Evolutionary conservation across 192 early-diverging fungal species (phyloP).

Genomic region (Coemansia sp.): DNA sequence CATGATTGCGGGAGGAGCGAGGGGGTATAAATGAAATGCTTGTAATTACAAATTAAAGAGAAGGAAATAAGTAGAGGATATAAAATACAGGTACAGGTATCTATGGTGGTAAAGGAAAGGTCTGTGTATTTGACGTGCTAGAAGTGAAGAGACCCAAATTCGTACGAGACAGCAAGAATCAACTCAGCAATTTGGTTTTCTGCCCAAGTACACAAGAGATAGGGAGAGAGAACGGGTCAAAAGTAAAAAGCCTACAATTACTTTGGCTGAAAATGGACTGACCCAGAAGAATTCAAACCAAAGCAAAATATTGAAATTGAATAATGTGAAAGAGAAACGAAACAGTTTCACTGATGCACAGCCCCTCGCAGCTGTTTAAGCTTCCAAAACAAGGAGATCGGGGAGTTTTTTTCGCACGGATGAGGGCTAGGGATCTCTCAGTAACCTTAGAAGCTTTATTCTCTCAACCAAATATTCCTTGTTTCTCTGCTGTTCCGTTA

Average conservation of each 20-base stretch:
- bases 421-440: too few relatives aligned
- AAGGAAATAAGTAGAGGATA: slow-evolving; percentile 5
- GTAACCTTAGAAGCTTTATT: too few relatives aligned
- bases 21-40: neutral
- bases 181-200: neutral
- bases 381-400: too few relatives aligned
- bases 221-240: neutral
- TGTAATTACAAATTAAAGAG: slow-evolving; percentile 4
- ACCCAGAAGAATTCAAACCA: too few relatives aligned
- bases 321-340: neutral
- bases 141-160: neutral
- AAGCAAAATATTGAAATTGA: neutral
- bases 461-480: too few relatives aligned
- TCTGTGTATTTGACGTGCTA: neutral
- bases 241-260: neutral
- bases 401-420: too few relatives aligned
- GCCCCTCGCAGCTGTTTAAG: neutral
- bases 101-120: neutral
- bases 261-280: neutral
- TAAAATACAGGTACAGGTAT: slow-evolving; percentile 12
- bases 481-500: too few relatives aligned
- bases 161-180: neutral
- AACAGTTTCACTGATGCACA: too few relatives aligned
- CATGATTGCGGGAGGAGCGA: neutral
- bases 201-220: too few relatives aligned